phyloP scores from a whole-genome alignment of 2,329 filamentous ascomycete species.

The Sporothrix dimorphospora region DNA sequence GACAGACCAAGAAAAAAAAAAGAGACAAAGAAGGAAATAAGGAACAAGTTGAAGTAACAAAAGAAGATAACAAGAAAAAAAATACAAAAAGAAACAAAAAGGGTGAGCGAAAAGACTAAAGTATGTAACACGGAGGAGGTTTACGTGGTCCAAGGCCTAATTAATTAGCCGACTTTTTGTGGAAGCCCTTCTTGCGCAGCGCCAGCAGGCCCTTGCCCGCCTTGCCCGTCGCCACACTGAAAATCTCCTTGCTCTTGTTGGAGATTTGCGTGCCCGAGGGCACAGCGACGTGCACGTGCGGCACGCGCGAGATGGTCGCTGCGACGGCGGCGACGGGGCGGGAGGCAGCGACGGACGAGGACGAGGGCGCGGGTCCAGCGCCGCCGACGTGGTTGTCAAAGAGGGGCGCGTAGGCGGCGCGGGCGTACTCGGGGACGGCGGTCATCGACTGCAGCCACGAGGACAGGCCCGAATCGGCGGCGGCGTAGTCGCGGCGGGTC shows the following conservation, averaged over 20 bases:
- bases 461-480: constrained; percentile 71
- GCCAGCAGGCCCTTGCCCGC: constrained; percentile 89
- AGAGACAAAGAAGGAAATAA: background rate
- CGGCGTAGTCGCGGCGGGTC: constrained; percentile 70
- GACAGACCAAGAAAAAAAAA: background rate
- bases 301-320: constrained; percentile 38
- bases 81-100: background rate
- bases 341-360: constrained; percentile 29
- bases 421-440: constrained; percentile 52
- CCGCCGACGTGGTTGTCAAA: constrained; percentile 33
- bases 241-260: constrained; percentile 83
- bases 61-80: too few relatives aligned
- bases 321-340: constrained; percentile 33
- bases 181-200: constrained; percentile 84
- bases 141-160: too few relatives aligned
- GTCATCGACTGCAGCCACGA: constrained; percentile 57
- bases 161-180: constrained; percentile 31
- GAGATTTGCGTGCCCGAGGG: constrained; percentile 68
- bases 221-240: constrained; percentile 78
- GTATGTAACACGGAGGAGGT: background rate
- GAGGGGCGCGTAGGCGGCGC: constrained; percentile 38
- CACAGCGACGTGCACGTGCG: constrained; percentile 43
- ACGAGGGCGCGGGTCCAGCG: constrained; percentile 25
- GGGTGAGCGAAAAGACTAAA: background rate
- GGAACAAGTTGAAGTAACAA: background rate